Base-by-base conservation (phyloP, 2,329 filamentous ascomycete species). In the Juglanconis sp. region DNA sequence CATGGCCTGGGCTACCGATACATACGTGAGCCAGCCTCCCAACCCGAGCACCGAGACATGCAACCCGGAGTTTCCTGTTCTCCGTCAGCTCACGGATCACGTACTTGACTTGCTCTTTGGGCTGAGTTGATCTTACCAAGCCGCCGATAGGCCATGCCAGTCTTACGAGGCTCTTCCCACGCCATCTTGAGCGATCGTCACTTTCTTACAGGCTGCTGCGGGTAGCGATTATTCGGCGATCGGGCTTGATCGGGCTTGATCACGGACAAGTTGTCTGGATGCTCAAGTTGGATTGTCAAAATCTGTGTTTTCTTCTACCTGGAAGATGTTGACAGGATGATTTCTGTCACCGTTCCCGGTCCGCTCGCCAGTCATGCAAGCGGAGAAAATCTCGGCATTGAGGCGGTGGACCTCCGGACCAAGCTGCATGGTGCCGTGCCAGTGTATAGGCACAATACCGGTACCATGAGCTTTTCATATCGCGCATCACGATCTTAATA, bases 1-100 rank as follows among this genome's bases (percentile, higher is more conserved):
- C 10, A 6, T 17, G 24, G 24, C 24, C 24, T 24, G 24, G 24
- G 24, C 24, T 24, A 24, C 24, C 3, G 10, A 15, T 13, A 61
- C 89, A 65, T 90, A 91, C 1, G 89, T 92, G 57, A 92, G 79
- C 87, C 87, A 88, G 65, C 86, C 84, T 58, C 86, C 89, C 4
- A 92, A 78, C 2, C 86, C 87, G 63, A 92, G 88, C 44, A 86
- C 82, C 42, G 88, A 92, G 32, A 92, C 88, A 71, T 91, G 86
- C 17, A 92, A 80, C 53, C 89, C 89, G 15, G 87, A 88, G 32
- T 60, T 56, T n/a, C 60, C 60, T 62, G 35, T 6, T n/a, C 13
- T 6, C 31, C 35, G 36, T 62, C 47, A 62, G 60, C 40, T 31
- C 8, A 42, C 44, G 5, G 7, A 34, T 11, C 15, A n/a, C 32